Conservation (phyloP, 2,329 filamentous ascomycete genomes). For the Aspergillus sp. region DNA sequence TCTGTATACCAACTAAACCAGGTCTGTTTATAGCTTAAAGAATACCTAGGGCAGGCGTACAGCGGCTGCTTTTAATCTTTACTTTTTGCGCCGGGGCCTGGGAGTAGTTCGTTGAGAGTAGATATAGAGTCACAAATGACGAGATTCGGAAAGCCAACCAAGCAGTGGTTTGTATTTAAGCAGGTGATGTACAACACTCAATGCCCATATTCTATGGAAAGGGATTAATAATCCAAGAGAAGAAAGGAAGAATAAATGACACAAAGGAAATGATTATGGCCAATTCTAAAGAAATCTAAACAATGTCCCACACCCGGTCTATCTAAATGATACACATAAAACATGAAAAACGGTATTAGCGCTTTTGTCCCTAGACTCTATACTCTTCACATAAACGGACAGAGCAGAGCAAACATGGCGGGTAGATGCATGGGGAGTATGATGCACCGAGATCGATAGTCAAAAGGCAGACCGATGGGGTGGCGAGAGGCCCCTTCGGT, state of each 20-base stretch:
- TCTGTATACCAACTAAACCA: conserved; percentile 5
- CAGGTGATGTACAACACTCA: too few species aligned
- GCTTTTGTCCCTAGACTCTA: conserved; percentile 15
- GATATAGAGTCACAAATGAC: neutral
- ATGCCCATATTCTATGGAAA: neutral
- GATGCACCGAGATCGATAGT: neutral
- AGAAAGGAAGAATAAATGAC: conserved; percentile 3
- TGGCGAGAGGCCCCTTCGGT: neutral
- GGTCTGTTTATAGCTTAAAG: conserved; percentile 6
- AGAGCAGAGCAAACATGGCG: neutral
- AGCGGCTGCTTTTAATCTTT: conserved; percentile 2
- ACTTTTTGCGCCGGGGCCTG: too few species aligned
- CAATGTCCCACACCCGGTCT: conserved; percentile 22
- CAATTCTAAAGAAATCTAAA: conserved; percentile 16
- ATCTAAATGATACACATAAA: conserved; percentile 27
- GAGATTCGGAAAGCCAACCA: too few species aligned
- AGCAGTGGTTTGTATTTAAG: too few species aligned
- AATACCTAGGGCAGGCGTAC: conserved; percentile 9
- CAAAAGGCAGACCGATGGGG: too few species aligned
- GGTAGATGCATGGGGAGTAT: neutral
- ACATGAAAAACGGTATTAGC: conserved; percentile 13
- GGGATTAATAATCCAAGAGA: conserved; percentile 7
- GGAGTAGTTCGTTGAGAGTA: neutral
- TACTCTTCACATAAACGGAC: neutral
- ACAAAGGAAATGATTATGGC: conserved; percentile 9